These are phyloP conservation scores for Diaporthe sp. DNA, from an alignment of 2,329 filamentous ascomycete genomes.

Conservation along the genomic window DNA sequence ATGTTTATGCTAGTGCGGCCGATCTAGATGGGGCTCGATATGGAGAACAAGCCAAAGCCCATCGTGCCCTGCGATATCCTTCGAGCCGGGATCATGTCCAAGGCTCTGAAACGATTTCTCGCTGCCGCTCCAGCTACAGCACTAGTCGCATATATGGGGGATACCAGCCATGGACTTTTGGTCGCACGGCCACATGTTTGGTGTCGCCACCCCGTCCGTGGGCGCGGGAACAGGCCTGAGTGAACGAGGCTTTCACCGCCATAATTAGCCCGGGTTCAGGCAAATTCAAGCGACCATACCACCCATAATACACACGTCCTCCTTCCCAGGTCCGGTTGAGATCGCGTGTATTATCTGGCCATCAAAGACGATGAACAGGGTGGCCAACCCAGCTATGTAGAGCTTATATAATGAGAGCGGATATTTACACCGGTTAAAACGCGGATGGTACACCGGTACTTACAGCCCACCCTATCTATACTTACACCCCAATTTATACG, in stretches of 20 bases:
- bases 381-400: no score
- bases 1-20: background rate
- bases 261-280: background rate
- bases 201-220: background rate
- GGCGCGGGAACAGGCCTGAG: background rate
- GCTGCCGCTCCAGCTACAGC: background rate
- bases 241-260: background rate
- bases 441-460: no score
- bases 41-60: background rate
- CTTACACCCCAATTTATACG: no score
- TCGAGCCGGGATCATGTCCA: background rate
- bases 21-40: background rate
- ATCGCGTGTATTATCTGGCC: no score
- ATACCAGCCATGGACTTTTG: background rate
- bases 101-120: background rate
- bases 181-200: background rate
- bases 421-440: no score
- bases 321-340: no score
- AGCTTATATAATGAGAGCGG: no score
- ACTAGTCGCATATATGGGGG: background rate
- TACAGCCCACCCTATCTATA: no score
- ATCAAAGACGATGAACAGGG: no score
- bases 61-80: background rate
- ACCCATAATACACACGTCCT: no score
- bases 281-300: background rate